Evolutionary conservation across 768 basidiomycete genomes (phyloP).

Genomic region (Asterophora parasitica): DNA sequence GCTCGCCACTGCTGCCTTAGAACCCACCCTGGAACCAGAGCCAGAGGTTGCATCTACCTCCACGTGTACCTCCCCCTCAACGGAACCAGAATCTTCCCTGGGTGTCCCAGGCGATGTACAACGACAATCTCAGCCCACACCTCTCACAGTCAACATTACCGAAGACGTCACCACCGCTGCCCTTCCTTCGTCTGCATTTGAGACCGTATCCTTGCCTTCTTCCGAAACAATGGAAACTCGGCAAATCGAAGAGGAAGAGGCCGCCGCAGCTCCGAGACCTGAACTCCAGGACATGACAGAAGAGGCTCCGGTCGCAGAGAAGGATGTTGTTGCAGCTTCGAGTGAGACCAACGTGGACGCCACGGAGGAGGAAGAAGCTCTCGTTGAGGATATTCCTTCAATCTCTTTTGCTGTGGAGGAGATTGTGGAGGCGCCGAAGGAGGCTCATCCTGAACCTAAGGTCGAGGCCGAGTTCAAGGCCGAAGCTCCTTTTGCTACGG

Average conservation of each 20-base stretch:
- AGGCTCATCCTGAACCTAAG: background rate
- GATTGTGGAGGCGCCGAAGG: background rate
- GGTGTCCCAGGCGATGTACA: background rate
- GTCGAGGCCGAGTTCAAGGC: slow-evolving; percentile 1
- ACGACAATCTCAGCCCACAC: too few relatives aligned
- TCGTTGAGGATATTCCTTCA: background rate
- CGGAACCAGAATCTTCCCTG: background rate
- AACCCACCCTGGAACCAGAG: too few relatives aligned
- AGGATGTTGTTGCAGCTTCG: background rate
- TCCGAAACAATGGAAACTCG: background rate
- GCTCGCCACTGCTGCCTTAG: background rate
- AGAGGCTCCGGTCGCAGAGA: slow-evolving; percentile 13
- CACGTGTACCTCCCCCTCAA: background rate
- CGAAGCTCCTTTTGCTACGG: background rate
- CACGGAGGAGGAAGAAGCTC: background rate
- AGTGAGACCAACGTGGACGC: background rate
- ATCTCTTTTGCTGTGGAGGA: background rate
- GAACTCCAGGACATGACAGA: slow-evolving; percentile 8
- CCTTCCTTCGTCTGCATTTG: background rate
- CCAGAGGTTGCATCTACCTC: background rate
- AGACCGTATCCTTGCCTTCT: background rate
- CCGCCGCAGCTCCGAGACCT: background rate
- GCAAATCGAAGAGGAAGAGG: background rate
- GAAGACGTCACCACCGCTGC: background rate
- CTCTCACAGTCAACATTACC: background rate